phyloP scores from a whole-genome alignment of 139 green algal species.

The Yamagishiella unicocca region DNA sequence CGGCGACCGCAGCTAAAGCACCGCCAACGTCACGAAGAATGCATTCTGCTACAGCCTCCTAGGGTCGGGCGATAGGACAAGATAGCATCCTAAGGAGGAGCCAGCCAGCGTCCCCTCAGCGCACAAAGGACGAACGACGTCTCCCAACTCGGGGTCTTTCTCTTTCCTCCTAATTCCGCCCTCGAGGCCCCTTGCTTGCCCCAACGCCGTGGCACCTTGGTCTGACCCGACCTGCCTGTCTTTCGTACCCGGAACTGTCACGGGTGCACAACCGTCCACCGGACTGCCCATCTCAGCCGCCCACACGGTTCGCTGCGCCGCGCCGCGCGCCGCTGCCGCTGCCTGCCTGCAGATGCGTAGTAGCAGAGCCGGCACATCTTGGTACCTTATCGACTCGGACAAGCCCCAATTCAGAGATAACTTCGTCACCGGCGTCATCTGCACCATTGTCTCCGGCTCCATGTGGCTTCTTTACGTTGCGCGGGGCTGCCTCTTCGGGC shows the following conservation, averaged over 20 bases:
- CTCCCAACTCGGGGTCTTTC: too few species aligned
- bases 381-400: background rate
- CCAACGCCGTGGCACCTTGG: too few species aligned
- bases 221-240: background rate
- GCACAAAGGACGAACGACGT: too few species aligned
- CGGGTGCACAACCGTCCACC: too few species aligned
- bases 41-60: background rate
- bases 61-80: background rate
- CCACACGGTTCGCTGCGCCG: background rate
- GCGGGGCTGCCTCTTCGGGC: background rate
- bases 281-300: background rate
- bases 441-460: background rate
- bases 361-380: background rate
- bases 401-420: background rate
- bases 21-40: background rate
- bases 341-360: background rate
- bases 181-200: too few species aligned
- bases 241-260: background rate
- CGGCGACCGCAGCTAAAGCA: background rate
- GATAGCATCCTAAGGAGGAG: background rate
- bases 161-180: too few species aligned
- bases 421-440: background rate
- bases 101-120: too few species aligned
- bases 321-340: background rate
- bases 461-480: background rate